A percentile compares a stretch with the other conserved stretches of the same genome.
Conservation (phyloP, 2,329 filamentous ascomycete genomes). For the Fusarium kyushuense region DNA sequence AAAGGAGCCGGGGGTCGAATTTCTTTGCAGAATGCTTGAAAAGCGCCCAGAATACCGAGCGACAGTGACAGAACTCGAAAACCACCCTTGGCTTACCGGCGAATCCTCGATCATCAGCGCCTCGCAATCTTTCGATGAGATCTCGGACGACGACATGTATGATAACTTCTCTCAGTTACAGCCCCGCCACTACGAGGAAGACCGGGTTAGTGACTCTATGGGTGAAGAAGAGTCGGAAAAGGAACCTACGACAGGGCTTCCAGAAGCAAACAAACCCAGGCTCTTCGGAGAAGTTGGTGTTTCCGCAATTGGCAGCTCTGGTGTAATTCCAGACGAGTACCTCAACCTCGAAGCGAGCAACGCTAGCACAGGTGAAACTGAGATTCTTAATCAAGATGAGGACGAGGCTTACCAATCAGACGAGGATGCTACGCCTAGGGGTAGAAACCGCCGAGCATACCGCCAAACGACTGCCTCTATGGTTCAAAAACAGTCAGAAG, state of each 20-base stretch:
- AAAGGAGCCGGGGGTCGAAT: conserved; percentile 76
- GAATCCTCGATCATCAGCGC: conserved; percentile 48
- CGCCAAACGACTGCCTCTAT: conserved; percentile 53
- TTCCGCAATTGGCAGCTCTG: conserved; percentile 67
- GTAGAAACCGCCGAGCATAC: conserved; percentile 40
- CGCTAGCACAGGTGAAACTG: conserved; percentile 55
- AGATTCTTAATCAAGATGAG: conserved; percentile 60
- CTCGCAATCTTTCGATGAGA: conserved; percentile 69
- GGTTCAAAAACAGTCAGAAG: conserved; percentile 59
- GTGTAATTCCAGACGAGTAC: conserved; percentile 61
- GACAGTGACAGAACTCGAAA: conserved; percentile 75
- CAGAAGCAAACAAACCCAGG: conserved; percentile 53
- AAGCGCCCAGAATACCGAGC: conserved; percentile 83
- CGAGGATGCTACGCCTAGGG: conserved; percentile 50
- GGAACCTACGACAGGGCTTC: conserved; percentile 79
- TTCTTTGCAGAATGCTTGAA: conserved; percentile 83
- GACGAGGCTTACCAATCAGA: conserved; percentile 60
- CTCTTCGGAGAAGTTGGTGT: conserved; percentile 68
- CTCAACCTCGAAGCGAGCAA: conserved; percentile 62
- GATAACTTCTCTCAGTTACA: conserved; percentile 70
- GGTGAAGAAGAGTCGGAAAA: conserved; percentile 83
- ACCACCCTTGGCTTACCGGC: conserved; percentile 77
- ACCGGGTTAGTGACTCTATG: conserved; percentile 58
- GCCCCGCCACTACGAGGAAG: conserved; percentile 51
- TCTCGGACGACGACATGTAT: conserved; percentile 71